Percentiles rank a stretch among this genome's conserved stretches.
These are phyloP conservation scores for Cladosporium halotolerans DNA, from an alignment of 2,329 filamentous ascomycete species.

Conservation along the genomic window DNA sequence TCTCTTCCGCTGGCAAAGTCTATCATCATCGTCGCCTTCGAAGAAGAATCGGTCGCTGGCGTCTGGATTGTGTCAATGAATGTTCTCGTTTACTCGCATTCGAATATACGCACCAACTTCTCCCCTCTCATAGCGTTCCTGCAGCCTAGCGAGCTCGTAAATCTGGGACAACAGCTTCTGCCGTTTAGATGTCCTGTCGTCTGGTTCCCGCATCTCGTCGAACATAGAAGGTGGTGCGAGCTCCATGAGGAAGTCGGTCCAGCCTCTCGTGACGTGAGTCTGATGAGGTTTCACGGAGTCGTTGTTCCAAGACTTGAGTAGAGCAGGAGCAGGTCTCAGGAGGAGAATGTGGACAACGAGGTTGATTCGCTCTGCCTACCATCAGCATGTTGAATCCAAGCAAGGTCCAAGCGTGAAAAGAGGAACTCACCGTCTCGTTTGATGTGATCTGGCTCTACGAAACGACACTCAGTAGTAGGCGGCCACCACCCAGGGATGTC, in stretches of 20 bases:
- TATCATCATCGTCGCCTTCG: neutral
- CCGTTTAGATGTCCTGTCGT: conserved; percentile 13
- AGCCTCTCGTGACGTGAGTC: conserved; percentile 21
- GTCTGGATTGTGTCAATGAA: conserved; percentile 15
- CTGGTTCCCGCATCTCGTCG: conserved; percentile 21
- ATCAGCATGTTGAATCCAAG: neutral
- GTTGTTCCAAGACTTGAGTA: conserved; percentile 25
- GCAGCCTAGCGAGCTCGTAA: conserved; percentile 18
- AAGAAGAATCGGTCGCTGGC: conserved; percentile 3
- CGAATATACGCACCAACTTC: conserved; percentile 14
- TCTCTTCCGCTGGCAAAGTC: neutral
- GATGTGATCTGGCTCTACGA: conserved; percentile 69
- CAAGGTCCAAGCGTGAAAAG: neutral
- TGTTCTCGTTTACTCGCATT: neutral
- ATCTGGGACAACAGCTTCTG: conserved; percentile 14
- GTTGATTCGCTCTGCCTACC: conserved; percentile 22
- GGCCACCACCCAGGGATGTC: conserved; percentile 33
- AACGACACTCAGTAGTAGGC: conserved; percentile 44
- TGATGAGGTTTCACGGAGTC: conserved; percentile 17
- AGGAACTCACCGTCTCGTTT: conserved; percentile 54
- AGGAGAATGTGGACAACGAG: conserved; percentile 27
- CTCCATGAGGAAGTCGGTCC: conserved; percentile 27
- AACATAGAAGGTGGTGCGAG: conserved; percentile 21
- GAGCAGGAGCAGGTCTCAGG: conserved; percentile 23
- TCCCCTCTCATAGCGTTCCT: conserved; percentile 15